A percentile compares a stretch with the other conserved stretches of the same genome.
These are phyloP conservation scores for Apiospora koreana DNA, from an alignment of 2,329 filamentous ascomycete genomes.

Conservation along the genomic window DNA sequence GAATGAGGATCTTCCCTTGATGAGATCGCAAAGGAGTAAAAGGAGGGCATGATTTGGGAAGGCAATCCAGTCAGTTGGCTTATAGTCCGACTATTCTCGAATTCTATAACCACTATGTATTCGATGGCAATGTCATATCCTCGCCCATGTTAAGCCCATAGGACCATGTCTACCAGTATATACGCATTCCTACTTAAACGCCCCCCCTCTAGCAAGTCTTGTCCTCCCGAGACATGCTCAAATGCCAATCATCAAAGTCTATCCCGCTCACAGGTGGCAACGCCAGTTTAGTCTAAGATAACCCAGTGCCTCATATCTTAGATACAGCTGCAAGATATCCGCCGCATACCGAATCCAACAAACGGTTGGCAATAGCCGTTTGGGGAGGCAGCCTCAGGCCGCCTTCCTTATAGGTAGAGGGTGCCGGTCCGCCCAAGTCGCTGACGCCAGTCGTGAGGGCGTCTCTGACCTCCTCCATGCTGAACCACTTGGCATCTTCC, in stretches of 20 bases:
- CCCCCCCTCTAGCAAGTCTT: background rate
- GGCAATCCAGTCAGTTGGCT: background rate
- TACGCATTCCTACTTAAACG: background rate
- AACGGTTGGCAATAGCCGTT: constrained; percentile 90
- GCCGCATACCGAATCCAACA: constrained; percentile 77
- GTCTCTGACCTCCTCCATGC: constrained; percentile 75
- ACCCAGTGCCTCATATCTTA: constrained; percentile 47
- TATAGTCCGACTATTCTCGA: background rate
- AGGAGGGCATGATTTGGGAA: background rate
- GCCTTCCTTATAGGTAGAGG: constrained; percentile 72
- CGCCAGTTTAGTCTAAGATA: background rate
- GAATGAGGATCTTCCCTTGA: no score
- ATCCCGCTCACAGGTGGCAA: background rate
- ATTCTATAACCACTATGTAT: no score
- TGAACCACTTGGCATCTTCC: constrained; percentile 87
- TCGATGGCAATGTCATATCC: background rate
- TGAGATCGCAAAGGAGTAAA: background rate
- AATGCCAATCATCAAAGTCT: background rate
- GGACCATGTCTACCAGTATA: background rate
- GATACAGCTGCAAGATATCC: constrained; percentile 64
- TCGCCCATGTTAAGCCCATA: background rate
- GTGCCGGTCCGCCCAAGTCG: constrained; percentile 64
- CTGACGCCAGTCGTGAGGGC: constrained; percentile 70
- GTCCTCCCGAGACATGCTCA: background rate
- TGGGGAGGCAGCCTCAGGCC: constrained; percentile 76